These are phyloP conservation scores for Backusella westeae DNA, from an alignment of 192 early-diverging fungal species.

Conservation along the genomic window DNA sequence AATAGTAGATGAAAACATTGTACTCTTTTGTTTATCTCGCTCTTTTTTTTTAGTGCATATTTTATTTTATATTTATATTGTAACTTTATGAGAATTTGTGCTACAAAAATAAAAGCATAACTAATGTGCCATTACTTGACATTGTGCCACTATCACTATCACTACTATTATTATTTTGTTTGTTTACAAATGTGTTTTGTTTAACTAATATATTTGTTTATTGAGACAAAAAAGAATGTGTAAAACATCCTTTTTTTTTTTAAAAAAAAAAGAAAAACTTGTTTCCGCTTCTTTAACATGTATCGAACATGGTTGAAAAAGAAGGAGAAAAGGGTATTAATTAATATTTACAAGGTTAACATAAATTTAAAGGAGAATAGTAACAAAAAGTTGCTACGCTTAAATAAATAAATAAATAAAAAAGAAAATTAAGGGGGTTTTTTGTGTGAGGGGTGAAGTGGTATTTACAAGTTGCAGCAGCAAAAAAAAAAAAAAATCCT, in stretches of 20 bases:
- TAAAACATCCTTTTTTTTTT: not conserved
- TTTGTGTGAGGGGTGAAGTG: not conserved
- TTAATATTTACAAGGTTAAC: slow-evolving; percentile 5
- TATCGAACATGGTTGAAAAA: slow-evolving; percentile 1
- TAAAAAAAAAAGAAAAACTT: not conserved
- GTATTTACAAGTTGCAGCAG: not conserved
- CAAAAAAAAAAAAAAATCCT: not conserved
- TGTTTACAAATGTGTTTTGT: not conserved
- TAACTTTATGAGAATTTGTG: not conserved
- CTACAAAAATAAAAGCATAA: not conserved
- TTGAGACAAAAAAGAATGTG: not conserved
- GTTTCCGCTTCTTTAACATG: not conserved
- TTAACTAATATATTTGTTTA: not conserved
- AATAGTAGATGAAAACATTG: not conserved
- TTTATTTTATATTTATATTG: not conserved
- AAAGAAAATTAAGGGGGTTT: not conserved
- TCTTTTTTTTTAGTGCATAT: not conserved
- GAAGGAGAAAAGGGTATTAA: slow-evolving; percentile 5
- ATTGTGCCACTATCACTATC: not conserved
- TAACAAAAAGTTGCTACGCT: slow-evolving; percentile 9
- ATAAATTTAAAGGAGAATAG: slow-evolving; percentile 1
- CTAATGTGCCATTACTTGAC: slow-evolving; percentile 10
- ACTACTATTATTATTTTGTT: not conserved
- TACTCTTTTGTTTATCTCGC: not conserved
- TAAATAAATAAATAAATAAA: not conserved